Percentiles rank a stretch among this genome's conserved stretches.
phyloP scores from a whole-genome alignment of 768 basidiomycete species.

The Coprinopsis marcescibilis region DNA sequence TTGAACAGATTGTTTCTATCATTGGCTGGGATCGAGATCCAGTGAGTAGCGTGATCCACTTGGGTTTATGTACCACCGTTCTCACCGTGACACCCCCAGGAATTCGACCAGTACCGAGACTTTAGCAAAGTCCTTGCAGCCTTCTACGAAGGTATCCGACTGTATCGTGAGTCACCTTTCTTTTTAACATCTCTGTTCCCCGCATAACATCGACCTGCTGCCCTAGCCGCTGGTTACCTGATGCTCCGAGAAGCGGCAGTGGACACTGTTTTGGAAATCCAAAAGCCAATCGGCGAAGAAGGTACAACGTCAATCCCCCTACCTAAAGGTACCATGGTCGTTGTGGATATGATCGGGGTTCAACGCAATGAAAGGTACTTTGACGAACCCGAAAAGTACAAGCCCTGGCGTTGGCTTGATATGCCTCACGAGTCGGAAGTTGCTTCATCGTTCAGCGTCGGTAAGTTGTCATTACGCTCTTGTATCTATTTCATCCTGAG shows the following conservation, averaged over 20 bases:
- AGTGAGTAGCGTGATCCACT: slow-evolving; percentile 16
- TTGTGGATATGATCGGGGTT: slow-evolving; percentile 45
- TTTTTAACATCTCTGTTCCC: neutral
- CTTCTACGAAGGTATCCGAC: slow-evolving; percentile 38
- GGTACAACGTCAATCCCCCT: slow-evolving; percentile 31
- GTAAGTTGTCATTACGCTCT: slow-evolving; percentile 20
- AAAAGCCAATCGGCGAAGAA: slow-evolving; percentile 34
- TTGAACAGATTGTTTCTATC: slow-evolving; percentile 37
- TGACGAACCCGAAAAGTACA: slow-evolving; percentile 40
- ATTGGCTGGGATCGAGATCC: slow-evolving; percentile 28
- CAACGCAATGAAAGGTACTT: slow-evolving; percentile 48
- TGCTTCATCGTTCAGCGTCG: slow-evolving; percentile 35
- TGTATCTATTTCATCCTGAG: neutral
- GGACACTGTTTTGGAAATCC: slow-evolving; percentile 36
- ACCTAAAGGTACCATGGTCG: slow-evolving; percentile 33
- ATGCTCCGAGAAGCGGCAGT: slow-evolving; percentile 38
- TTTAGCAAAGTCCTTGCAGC: slow-evolving; percentile 37
- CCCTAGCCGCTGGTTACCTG: slow-evolving; percentile 33
- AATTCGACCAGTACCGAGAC: slow-evolving; percentile 34
- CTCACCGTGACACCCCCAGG: slow-evolving; percentile 17
- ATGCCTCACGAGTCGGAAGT: slow-evolving; percentile 24
- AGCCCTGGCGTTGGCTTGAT: slow-evolving; percentile 47
- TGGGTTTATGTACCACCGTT: neutral
- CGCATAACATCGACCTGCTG: neutral
- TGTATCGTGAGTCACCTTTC: slow-evolving; percentile 35